Evolutionary conservation across 2,329 filamentous ascomycete genomes (phyloP).

Genomic region (Fusarium pseudonygamai): DNA sequence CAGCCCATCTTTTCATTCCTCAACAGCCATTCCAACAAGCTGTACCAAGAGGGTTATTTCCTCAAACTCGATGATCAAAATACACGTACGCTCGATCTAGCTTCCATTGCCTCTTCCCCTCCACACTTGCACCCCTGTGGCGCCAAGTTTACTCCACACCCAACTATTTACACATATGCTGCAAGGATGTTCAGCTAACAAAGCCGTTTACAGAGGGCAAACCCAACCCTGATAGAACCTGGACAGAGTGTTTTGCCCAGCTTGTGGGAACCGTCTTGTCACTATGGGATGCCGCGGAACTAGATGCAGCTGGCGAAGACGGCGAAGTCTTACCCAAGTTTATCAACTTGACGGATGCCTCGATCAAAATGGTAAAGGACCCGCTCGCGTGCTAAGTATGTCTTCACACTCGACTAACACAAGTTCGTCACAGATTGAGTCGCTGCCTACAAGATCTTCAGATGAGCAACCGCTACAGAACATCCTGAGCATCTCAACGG

Average conservation of each 20-base stretch:
- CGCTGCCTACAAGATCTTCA: conserved; percentile 81
- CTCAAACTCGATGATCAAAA: conserved; percentile 96
- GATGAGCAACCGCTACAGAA: conserved; percentile 88
- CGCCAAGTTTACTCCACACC: conserved; percentile 21
- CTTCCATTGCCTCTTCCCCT: conserved; percentile 39
- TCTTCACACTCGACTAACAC: conserved; percentile 30
- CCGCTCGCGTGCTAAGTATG: neutral
- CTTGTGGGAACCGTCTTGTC: conserved; percentile 95
- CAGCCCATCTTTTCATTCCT: conserved; percentile 93
- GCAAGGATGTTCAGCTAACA: conserved; percentile 33
- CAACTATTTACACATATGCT: conserved; percentile 6
- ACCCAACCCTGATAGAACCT: conserved; percentile 85
- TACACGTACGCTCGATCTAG: conserved; percentile 68
- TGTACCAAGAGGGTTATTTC: conserved; percentile 98
- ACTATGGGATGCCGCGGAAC: conserved; percentile 91
- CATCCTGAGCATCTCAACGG: conserved; percentile 94
- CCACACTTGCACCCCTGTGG: conserved; percentile 19
- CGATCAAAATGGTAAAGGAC: conserved; percentile 88
- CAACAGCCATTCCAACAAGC: conserved; percentile 94
- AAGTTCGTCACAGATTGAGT: conserved; percentile 74
- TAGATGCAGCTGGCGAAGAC: conserved; percentile 86
- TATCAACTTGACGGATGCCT: conserved; percentile 96
- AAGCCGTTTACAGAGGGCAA: conserved; percentile 74
- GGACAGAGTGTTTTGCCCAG: conserved; percentile 97
- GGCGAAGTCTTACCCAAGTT: conserved; percentile 90